These are phyloP conservation scores for Clonostachys byssicola DNA, from an alignment of 2,329 filamentous ascomycete species.

Conservation along the genomic window DNA sequence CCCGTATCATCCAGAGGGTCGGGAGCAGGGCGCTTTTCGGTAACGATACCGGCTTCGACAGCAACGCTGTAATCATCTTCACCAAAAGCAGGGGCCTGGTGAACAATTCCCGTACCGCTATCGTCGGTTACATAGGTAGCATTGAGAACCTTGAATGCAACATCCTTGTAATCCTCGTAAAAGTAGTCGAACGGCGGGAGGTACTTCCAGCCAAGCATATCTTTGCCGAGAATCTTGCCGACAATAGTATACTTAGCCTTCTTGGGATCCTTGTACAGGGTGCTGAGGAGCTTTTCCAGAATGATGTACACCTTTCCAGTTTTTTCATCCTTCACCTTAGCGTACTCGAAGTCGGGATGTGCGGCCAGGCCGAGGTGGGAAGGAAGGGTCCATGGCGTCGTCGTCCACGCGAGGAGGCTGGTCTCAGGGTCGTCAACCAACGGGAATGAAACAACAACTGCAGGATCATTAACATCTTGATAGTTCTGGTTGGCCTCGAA, in stretches of 20 bases:
- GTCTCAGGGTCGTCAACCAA: conserved; percentile 73
- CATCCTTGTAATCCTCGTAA: conserved; percentile 81
- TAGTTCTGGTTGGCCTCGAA: conserved; percentile 95
- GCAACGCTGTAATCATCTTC: conserved; percentile 93
- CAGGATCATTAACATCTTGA: conserved; percentile 87
- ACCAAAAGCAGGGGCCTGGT: conserved; percentile 90
- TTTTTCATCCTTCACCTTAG: conserved; percentile 80
- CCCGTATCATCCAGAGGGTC: conserved; percentile 87
- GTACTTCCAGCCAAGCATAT: conserved; percentile 87
- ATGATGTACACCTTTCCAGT: conserved; percentile 82
- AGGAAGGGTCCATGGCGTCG: conserved; percentile 81
- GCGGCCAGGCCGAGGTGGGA: conserved; percentile 75
- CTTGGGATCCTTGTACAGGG: conserved; percentile 90
- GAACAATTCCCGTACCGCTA: conserved; percentile 89
- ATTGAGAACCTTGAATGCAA: conserved; percentile 77
- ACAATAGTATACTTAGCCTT: conserved; percentile 89
- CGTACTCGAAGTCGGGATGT: conserved; percentile 80
- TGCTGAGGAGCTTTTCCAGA: conserved; percentile 74
- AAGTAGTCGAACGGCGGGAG: conserved; percentile 88
- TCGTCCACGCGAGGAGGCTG: conserved; percentile 81
- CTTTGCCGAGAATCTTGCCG: conserved; percentile 73
- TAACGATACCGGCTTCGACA: conserved; percentile 72
- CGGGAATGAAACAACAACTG: conserved; percentile 84
- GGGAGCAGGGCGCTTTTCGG: conserved; percentile 71
- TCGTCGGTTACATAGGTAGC: conserved; percentile 85